Conservation (phyloP, 2,329 filamentous ascomycete species). For the Trichophyton benhamiae region DNA sequence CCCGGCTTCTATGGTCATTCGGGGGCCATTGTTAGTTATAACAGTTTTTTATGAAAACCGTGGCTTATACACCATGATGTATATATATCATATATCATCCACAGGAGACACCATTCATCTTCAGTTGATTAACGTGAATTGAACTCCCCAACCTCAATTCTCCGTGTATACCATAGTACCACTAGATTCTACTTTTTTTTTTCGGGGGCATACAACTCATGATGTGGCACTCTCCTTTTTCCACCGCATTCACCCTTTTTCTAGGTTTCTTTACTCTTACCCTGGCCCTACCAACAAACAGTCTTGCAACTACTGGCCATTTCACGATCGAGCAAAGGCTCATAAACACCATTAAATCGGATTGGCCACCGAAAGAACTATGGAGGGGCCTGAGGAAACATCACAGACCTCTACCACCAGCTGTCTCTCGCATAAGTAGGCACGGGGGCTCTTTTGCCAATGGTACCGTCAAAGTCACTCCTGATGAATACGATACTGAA, state of each 20-base stretch:
- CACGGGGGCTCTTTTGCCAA: background rate
- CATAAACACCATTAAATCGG: background rate
- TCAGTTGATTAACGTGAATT: too few species aligned
- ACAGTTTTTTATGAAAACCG: too few species aligned
- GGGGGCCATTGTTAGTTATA: too few species aligned
- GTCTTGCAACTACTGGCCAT: background rate
- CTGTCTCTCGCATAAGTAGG: background rate
- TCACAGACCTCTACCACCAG: background rate
- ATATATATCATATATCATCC: too few species aligned
- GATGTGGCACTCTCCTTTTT: background rate
- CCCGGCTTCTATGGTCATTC: too few species aligned
- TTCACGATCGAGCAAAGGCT: slow-evolving; percentile 5
- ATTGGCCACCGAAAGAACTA: background rate
- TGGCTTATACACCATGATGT: too few species aligned
- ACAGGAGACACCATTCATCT: too few species aligned
- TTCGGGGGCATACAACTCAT: background rate
- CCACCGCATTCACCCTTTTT: too few species aligned
- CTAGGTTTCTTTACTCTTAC: background rate
- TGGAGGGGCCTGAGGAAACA: background rate
- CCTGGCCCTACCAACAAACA: background rate
- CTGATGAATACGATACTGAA: slow-evolving; percentile 42
- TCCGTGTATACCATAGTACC: too few species aligned
- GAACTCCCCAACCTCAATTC: background rate
- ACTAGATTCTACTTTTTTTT: background rate
- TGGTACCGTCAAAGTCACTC: slow-evolving; percentile 26